Evolutionary conservation across 257 asterid species (phyloP).

Genomic region (Hygrophila difformis): DNA sequence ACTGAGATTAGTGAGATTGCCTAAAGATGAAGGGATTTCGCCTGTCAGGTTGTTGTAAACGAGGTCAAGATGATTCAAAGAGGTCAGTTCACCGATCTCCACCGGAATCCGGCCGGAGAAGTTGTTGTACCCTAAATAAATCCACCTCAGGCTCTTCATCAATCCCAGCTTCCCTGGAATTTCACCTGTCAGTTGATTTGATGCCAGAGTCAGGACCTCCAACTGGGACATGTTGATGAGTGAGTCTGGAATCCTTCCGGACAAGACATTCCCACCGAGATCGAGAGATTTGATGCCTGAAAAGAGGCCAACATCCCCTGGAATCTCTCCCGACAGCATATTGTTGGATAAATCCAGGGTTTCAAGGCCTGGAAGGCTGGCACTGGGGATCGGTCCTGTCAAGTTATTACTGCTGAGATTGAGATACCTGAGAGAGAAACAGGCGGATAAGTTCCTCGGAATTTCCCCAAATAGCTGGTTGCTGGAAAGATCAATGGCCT

Average conservation of each 20-base stretch:
- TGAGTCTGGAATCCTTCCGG: conserved; percentile 50
- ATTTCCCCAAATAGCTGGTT: conserved; percentile 55
- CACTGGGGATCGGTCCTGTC: conserved; percentile 44
- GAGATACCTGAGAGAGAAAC: conserved; percentile 38
- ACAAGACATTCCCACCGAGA: conserved; percentile 63
- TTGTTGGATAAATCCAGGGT: conserved; percentile 68
- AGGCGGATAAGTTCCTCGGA: conserved; percentile 29
- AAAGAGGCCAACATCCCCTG: conserved; percentile 37
- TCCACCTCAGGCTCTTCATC: conserved; percentile 44
- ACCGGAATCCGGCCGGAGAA: conserved; percentile 63
- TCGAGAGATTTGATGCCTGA: conserved; percentile 57
- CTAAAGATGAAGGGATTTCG: conserved; percentile 64
- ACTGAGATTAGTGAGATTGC: conserved; percentile 63
- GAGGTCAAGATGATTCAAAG: conserved; percentile 59
- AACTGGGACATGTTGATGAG: conserved; percentile 40
- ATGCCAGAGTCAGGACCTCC: conserved; percentile 59
- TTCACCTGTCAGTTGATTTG: conserved; percentile 64
- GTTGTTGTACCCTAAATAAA: conserved; percentile 78
- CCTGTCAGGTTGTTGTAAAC: conserved; percentile 77
- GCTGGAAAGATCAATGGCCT: conserved; percentile 50
- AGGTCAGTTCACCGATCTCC: conserved; percentile 43
- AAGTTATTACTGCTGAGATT: conserved; percentile 71
- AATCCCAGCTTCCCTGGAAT: conserved; percentile 44
- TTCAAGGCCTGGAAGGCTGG: conserved; percentile 32
- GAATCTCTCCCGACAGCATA: conserved; percentile 54